Conservation (phyloP, 768 basidiomycete genomes). For the Tricholoma matsutake region DNA sequence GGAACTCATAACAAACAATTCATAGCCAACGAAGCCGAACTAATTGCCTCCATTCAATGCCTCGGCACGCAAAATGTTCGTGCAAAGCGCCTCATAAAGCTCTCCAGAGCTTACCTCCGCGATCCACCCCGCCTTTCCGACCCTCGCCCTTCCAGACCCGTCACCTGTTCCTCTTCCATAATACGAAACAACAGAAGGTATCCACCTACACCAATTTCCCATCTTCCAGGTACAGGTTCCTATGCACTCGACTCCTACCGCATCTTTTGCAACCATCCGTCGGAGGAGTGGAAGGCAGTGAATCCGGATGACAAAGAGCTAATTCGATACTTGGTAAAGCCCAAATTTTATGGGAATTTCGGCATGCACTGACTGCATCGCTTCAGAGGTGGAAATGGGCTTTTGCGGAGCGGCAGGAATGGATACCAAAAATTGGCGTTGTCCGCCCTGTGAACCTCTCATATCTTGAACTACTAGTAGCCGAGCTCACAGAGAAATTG, state of each 20-base stretch:
- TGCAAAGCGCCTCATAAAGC: constrained; percentile 48
- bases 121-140: constrained; percentile 37
- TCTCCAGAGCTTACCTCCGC: constrained; percentile 51
- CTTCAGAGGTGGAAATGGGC: constrained; percentile 75
- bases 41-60: constrained; percentile 44
- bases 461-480: constrained; percentile 39
- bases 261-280: constrained; percentile 53
- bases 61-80: constrained; percentile 63
- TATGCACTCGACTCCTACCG: constrained; percentile 78
- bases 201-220: constrained; percentile 47
- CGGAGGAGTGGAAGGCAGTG: constrained; percentile 60
- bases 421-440: constrained; percentile 46
- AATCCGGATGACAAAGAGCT: constrained; percentile 69
- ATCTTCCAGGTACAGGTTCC: constrained; percentile 61
- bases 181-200: constrained; percentile 30
- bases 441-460: constrained; percentile 32
- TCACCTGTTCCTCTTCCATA: constrained; percentile 8
- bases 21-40: constrained; percentile 41
- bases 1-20: background rate
- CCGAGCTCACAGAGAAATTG: constrained; percentile 27
- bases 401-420: constrained; percentile 45
- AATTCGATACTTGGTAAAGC: constrained; percentile 60
- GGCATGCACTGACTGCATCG: background rate
- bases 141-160: constrained; percentile 29
- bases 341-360: background rate